Evolutionary conservation across 2,329 filamentous ascomycete genomes (phyloP).

Genomic region (Raffaelea deltoideospora): DNA sequence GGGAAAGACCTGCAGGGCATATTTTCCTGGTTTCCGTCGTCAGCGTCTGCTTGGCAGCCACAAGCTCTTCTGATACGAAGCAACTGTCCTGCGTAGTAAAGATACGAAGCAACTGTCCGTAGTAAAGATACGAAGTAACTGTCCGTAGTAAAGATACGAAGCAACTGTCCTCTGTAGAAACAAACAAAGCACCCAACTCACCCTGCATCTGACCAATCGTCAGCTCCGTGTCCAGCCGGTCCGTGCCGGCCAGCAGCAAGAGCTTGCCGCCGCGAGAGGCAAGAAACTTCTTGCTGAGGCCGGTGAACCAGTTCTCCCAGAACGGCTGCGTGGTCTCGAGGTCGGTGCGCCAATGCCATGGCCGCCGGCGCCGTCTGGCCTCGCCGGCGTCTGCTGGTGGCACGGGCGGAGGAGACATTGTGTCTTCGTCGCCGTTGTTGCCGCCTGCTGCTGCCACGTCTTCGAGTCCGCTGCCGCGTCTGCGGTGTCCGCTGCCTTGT

Average conservation of each 20-base stretch:
- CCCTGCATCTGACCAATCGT: conserved; percentile 98
- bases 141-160: too few relatives aligned
- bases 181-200: conserved; percentile 22
- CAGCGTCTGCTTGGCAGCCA: too few relatives aligned
- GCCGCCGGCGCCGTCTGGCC: too few relatives aligned
- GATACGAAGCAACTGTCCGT: too few relatives aligned
- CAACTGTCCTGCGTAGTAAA: too few relatives aligned
- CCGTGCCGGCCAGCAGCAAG: conserved; percentile 73
- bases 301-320: conserved; percentile 89
- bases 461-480: conserved; percentile 36
- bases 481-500: too few relatives aligned
- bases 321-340: conserved; percentile 71
- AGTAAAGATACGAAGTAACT: too few relatives aligned
- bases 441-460: conserved; percentile 11
- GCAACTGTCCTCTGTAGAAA: too few relatives aligned
- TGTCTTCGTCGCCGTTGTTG: too few relatives aligned
- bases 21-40: conserved; percentile 69
- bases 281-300: conserved; percentile 78
- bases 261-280: conserved; percentile 69
- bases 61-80: too few relatives aligned
- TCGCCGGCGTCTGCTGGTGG: too few relatives aligned
- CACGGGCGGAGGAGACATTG: too few relatives aligned
- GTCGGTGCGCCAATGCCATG: conserved; percentile 77
- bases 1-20: conserved; percentile 85
- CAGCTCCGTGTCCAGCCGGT: conserved; percentile 77